phyloP scores from a whole-genome alignment of 148 eudicot genomes.

The Cornus kousa region DNA sequence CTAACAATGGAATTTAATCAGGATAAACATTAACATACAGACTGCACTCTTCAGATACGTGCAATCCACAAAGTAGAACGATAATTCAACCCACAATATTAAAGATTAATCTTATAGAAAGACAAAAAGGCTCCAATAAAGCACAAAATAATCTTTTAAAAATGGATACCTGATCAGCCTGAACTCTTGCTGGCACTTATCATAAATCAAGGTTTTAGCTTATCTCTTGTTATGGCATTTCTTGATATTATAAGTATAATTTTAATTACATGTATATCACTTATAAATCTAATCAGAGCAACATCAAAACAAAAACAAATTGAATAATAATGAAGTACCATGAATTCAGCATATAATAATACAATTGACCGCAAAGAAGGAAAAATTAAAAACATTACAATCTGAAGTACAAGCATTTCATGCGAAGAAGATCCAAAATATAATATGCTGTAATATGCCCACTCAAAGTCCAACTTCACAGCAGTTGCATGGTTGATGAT shows the following conservation, averaged over 20 bases:
- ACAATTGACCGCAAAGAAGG: neutral
- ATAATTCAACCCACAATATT: neutral
- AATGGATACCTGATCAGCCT: neutral
- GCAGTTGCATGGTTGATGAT: constrained; percentile 4
- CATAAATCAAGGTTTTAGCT: neutral
- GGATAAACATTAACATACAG: neutral
- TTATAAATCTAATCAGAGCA: neutral
- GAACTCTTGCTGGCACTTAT: neutral
- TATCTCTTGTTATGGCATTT: neutral
- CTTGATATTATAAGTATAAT: neutral
- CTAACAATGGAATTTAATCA: neutral
- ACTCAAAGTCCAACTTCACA: neutral
- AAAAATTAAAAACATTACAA: neutral
- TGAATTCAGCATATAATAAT: neutral
- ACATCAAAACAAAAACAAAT: neutral
- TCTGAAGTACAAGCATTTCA: neutral
- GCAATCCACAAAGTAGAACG: neutral
- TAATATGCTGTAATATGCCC: neutral
- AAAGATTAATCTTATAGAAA: neutral
- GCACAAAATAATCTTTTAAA: neutral
- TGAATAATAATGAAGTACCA: neutral
- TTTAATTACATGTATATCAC: neutral
- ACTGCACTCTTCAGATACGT: neutral
- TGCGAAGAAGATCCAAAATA: constrained; percentile 2
- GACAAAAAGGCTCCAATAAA: neutral